Percentiles rank a stretch among this genome's conserved stretches.
These are phyloP conservation scores for Suillus brevipes DNA, from an alignment of 768 basidiomycete genomes.

Conservation along the genomic window DNA sequence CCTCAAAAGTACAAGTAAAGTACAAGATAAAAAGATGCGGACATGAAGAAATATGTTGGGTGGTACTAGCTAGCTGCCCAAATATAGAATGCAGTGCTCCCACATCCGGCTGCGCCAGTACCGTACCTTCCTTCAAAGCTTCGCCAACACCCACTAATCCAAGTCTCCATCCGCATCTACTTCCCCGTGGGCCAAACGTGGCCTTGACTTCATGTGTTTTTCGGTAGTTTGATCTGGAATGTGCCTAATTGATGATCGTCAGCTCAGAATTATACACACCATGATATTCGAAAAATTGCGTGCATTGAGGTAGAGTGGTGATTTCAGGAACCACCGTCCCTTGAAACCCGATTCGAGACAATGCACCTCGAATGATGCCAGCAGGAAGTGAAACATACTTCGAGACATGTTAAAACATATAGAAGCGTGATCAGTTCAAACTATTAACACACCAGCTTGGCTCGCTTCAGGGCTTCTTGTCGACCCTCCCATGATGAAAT, in stretches of 20 bases:
- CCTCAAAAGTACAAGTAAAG: background rate
- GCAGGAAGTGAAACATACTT: slow-evolving; percentile 83
- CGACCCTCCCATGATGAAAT: slow-evolving; percentile 82
- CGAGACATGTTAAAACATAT: slow-evolving; percentile 4
- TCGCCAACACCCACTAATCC: background rate
- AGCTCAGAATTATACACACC: slow-evolving; percentile 1
- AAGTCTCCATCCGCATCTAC: background rate
- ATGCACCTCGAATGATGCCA: slow-evolving; percentile 82
- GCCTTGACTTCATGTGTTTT: slow-evolving; percentile 41
- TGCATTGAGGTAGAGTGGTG: slow-evolving; percentile 83
- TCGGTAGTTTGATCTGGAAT: slow-evolving; percentile 80
- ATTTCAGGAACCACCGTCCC: slow-evolving; percentile 79
- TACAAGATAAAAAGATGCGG: background rate
- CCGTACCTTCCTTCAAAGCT: background rate
- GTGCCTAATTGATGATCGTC: slow-evolving; percentile 51
- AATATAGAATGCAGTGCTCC: background rate
- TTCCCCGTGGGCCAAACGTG: background rate
- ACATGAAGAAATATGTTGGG: background rate
- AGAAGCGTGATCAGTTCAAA: background rate
- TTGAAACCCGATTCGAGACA: slow-evolving; percentile 74
- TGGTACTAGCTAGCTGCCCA: background rate
- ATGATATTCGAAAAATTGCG: slow-evolving; percentile 15
- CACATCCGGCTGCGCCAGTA: background rate
- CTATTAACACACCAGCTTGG: slow-evolving; percentile 59
- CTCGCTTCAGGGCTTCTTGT: slow-evolving; percentile 67